phyloP scores from a whole-genome alignment of 2,329 filamentous ascomycete genomes.

The Pyricularia pennisetigena region DNA sequence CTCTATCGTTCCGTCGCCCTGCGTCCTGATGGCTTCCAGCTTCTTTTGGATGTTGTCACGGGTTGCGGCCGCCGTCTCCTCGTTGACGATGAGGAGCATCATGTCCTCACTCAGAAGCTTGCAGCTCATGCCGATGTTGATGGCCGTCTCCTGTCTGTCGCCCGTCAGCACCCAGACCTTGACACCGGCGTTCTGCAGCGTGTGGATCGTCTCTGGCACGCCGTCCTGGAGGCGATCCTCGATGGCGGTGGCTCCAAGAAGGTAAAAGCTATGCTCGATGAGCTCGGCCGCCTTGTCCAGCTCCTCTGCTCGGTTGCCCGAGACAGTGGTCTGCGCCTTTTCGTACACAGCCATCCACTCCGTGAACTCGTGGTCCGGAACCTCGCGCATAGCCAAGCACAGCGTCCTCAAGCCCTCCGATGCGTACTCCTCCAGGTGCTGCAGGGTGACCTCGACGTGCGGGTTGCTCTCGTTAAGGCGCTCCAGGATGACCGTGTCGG shows the following conservation, averaged over 20 bases:
- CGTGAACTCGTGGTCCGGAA: slow-evolving; percentile 79
- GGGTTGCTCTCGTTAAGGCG: slow-evolving; percentile 75
- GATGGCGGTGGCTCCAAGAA: slow-evolving; percentile 92
- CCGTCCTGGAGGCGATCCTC: slow-evolving; percentile 96
- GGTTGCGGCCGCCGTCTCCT: slow-evolving; percentile 70
- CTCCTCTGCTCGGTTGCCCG: slow-evolving; percentile 87
- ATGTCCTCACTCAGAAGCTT: slow-evolving; percentile 98
- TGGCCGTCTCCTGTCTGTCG: slow-evolving; percentile 95
- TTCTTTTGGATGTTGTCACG: slow-evolving; percentile 90
- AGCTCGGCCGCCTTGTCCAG: slow-evolving; percentile 95
- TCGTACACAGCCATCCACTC: slow-evolving; percentile 86
- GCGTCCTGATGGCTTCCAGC: slow-evolving; percentile 76
- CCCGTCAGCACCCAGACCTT: slow-evolving; percentile 98
- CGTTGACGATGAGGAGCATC: slow-evolving; percentile 94
- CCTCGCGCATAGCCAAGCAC: slow-evolving; percentile 87
- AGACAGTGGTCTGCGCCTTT: slow-evolving; percentile 77
- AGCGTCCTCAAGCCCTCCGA: slow-evolving; percentile 91
- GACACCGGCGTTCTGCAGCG: slow-evolving; percentile 90
- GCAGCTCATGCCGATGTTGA: slow-evolving; percentile 99
- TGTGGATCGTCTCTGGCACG: slow-evolving; percentile 96
- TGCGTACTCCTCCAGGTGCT: slow-evolving; percentile 97
- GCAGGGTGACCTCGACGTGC: slow-evolving; percentile 71
- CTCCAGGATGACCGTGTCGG: slow-evolving; percentile 94
- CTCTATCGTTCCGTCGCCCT: slow-evolving; percentile 66
- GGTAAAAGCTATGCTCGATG: slow-evolving; percentile 83